A percentile compares a stretch with the other conserved stretches of the same genome.
Conservation (phyloP, 2,329 filamentous ascomycete genomes). For the Alternaria rosae region DNA sequence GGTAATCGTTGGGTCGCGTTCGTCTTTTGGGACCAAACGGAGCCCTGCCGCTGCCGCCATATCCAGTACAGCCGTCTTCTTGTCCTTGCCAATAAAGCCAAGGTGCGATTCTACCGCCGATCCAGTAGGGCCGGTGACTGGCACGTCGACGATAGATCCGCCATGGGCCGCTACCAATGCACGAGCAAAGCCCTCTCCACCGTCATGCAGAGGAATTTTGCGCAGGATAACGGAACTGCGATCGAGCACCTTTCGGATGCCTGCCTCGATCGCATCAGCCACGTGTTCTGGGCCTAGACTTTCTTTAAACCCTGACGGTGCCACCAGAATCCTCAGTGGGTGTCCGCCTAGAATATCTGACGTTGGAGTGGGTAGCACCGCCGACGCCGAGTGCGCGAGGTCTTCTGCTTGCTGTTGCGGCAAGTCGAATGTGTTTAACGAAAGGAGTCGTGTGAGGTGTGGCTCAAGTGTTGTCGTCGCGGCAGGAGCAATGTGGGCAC, state of each 20-base stretch:
- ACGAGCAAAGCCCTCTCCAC: constrained; percentile 61
- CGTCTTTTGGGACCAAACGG: constrained; percentile 56
- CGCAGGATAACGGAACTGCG: constrained; percentile 51
- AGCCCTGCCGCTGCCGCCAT: constrained; percentile 63
- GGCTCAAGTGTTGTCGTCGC: constrained; percentile 12
- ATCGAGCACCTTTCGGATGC: constrained; percentile 54
- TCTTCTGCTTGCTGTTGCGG: constrained; percentile 26
- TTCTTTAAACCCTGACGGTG: constrained; percentile 64
- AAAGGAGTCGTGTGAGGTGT: constrained; percentile 25
- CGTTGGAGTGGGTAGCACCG: constrained; percentile 25
- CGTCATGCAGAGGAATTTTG: constrained; percentile 62
- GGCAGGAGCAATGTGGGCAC: constrained; percentile 3
- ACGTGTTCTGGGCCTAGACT: constrained; percentile 59
- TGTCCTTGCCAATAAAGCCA: constrained; percentile 52
- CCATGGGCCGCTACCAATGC: constrained; percentile 56
- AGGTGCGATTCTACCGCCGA: constrained; percentile 55
- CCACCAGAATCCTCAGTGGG: constrained; percentile 54
- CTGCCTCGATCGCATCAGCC: constrained; percentile 60
- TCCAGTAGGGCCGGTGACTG: constrained; percentile 57
- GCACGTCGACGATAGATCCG: constrained; percentile 49
- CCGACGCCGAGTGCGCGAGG: constrained; percentile 25
- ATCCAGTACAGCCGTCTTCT: constrained; percentile 58
- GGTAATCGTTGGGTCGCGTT: constrained; percentile 57
- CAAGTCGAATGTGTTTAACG: constrained; percentile 33
- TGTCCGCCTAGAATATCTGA: constrained; percentile 30